Evolutionary conservation across 2,329 filamentous ascomycete species (phyloP).

Genomic region (Trichoderma atrobrunneum): DNA sequence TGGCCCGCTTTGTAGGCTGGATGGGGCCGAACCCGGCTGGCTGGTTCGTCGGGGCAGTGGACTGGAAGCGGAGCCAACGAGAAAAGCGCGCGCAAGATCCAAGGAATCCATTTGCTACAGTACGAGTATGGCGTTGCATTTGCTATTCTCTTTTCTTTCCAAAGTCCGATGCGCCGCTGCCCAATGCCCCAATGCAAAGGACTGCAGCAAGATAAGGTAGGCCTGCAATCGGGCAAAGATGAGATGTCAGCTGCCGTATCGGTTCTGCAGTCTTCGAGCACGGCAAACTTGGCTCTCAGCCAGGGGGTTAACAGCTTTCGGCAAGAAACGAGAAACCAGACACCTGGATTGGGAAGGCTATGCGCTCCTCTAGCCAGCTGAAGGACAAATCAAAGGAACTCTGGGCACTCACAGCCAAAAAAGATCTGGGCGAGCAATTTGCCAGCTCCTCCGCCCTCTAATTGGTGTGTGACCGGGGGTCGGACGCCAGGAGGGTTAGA

Average conservation of each 20-base stretch:
- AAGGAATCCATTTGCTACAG: background rate
- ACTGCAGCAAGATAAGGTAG: background rate
- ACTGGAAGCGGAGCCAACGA: constrained; percentile 13
- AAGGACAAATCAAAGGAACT: constrained; percentile 1
- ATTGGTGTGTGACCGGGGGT: constrained; percentile 12
- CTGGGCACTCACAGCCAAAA: background rate
- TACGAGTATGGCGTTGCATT: background rate
- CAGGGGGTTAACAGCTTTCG: background rate
- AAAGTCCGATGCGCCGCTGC: background rate
- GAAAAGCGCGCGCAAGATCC: constrained; percentile 19
- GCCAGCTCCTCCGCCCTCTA: background rate
- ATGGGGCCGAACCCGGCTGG: constrained; percentile 20
- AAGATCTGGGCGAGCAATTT: constrained; percentile 2
- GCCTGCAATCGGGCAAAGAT: background rate
- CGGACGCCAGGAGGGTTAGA: constrained; percentile 8
- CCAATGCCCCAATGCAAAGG: background rate
- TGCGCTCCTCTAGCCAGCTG: constrained; percentile 13
- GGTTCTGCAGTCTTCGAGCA: background rate
- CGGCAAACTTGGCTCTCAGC: background rate
- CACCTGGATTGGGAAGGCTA: constrained; percentile 1
- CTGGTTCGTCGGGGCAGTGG: constrained; percentile 18
- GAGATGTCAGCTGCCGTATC: background rate
- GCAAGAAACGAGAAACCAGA: background rate
- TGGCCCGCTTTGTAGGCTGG: constrained; percentile 13
- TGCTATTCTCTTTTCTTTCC: background rate